These are phyloP conservation scores for Leccinum pachyderme DNA, from an alignment of 1,284 basidiomycete genomes.

Conservation along the genomic window DNA sequence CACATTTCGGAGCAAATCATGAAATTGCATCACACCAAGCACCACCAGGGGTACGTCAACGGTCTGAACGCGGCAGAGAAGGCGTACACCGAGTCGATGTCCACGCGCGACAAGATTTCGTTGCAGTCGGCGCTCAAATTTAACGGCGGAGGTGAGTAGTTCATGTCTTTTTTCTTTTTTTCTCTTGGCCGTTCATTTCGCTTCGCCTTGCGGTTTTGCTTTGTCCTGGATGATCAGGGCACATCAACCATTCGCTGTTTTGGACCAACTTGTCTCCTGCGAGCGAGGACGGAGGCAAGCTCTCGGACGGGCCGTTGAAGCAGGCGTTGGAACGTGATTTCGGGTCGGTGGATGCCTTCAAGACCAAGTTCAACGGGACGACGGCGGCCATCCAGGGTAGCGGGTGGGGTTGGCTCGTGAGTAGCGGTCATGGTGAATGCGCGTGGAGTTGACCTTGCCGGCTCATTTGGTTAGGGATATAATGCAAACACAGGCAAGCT, in stretches of 20 bases:
- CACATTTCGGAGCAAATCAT: conserved; percentile 82
- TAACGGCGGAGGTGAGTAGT: conserved; percentile 77
- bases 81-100: conserved; percentile 64
- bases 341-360: conserved; percentile 83
- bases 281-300: conserved; percentile 60
- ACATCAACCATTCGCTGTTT: conserved; percentile 93
- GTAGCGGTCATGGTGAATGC: conserved; percentile 21
- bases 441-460: background rate
- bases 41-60: conserved; percentile 93
- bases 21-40: conserved; percentile 94
- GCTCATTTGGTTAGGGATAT: conserved; percentile 70
- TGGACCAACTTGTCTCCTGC: conserved; percentile 92
- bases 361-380: conserved; percentile 78
- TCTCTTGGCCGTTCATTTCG: background rate
- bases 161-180: background rate
- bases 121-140: conserved; percentile 88
- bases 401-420: conserved; percentile 96
- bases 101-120: conserved; percentile 80
- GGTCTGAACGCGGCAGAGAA: conserved; percentile 92
- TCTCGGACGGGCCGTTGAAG: conserved; percentile 75
- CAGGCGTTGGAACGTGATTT: conserved; percentile 82
- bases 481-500: conserved; percentile 72
- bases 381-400: conserved; percentile 96
- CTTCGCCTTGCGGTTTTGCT: no score
- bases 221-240: conserved; percentile 59